These are phyloP conservation scores for Xylariaceae sp. DNA, from an alignment of 2,329 filamentous ascomycete genomes.

Conservation along the genomic window DNA sequence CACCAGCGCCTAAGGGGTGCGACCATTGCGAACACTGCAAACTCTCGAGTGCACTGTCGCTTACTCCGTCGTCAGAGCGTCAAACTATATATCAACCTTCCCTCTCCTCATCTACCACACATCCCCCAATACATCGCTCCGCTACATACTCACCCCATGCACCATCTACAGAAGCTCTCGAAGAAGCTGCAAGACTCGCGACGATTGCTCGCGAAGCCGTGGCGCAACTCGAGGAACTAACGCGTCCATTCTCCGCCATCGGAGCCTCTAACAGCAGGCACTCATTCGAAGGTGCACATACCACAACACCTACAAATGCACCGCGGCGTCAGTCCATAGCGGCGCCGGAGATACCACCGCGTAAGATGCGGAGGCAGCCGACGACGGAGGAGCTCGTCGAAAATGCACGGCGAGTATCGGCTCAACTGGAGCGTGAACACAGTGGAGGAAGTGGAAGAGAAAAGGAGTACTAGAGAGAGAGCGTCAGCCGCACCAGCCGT, in stretches of 20 bases:
- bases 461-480: slow-evolving; percentile 3
- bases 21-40: slow-evolving; percentile 22
- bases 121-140: neutral
- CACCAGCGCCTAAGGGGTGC: slow-evolving; percentile 8
- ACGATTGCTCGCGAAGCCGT: slow-evolving; percentile 18
- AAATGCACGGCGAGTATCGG: slow-evolving; percentile 18
- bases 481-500: neutral
- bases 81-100: slow-evolving; percentile 4
- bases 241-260: slow-evolving; percentile 11
- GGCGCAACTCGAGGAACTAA: slow-evolving; percentile 19
- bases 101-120: neutral
- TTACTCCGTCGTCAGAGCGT: slow-evolving; percentile 3
- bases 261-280: neutral
- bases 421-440: slow-evolving; percentile 17
- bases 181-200: slow-evolving; percentile 20
- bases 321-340: slow-evolving; percentile 7
- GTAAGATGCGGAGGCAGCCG: slow-evolving; percentile 6
- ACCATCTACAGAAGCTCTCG: slow-evolving; percentile 10
- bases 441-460: slow-evolving; percentile 9
- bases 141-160: neutral
- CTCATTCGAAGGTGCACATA: slow-evolving; percentile 4
- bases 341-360: slow-evolving; percentile 3
- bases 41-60: slow-evolving; percentile 13
- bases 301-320: neutral
- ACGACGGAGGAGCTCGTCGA: slow-evolving; percentile 16